These are phyloP conservation scores for Orobanche coerulescens DNA, from an alignment of 257 asterid genomes.

Conservation along the genomic window DNA sequence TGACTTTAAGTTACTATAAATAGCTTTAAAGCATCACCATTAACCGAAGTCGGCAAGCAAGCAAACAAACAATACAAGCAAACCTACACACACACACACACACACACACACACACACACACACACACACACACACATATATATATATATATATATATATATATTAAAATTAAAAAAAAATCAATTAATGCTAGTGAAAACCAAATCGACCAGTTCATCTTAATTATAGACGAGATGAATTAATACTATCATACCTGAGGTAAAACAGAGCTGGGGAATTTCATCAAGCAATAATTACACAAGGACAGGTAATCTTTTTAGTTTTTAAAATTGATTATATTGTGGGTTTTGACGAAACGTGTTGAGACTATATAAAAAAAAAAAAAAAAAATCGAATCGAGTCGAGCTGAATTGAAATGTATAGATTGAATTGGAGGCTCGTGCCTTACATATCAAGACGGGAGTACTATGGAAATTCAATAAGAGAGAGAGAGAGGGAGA, in stretches of 20 bases:
- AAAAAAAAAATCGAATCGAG: constrained; percentile 20
- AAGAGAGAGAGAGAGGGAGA: background rate
- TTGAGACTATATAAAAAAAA: constrained; percentile 15
- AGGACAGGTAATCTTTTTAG: constrained; percentile 27
- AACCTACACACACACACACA: constrained; percentile 8
- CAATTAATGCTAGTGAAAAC: background rate
- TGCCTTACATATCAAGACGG: constrained; percentile 19
- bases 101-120: too few species aligned
- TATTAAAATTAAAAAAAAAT: too few species aligned
- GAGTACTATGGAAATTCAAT: constrained; percentile 17
- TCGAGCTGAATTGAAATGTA: constrained; percentile 17
- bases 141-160: too few species aligned
- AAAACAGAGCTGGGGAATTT: constrained; percentile 29
- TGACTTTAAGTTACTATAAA: constrained; percentile 17
- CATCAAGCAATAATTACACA: constrained; percentile 26
- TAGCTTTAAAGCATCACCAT: constrained; percentile 37
- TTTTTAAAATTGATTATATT: constrained; percentile 28
- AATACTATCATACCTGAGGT: constrained; percentile 35
- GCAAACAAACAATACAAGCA: constrained; percentile 31
- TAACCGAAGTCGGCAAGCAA: constrained; percentile 33
- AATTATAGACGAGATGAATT: constrained; percentile 12
- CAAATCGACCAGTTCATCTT: background rate
- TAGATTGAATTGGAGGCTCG: constrained; percentile 16
- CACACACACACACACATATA: too few species aligned
- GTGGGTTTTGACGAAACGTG: constrained; percentile 26